These are phyloP conservation scores for Verticillium klebahnii DNA, from an alignment of 2,329 filamentous ascomycete genomes.

Conservation along the genomic window DNA sequence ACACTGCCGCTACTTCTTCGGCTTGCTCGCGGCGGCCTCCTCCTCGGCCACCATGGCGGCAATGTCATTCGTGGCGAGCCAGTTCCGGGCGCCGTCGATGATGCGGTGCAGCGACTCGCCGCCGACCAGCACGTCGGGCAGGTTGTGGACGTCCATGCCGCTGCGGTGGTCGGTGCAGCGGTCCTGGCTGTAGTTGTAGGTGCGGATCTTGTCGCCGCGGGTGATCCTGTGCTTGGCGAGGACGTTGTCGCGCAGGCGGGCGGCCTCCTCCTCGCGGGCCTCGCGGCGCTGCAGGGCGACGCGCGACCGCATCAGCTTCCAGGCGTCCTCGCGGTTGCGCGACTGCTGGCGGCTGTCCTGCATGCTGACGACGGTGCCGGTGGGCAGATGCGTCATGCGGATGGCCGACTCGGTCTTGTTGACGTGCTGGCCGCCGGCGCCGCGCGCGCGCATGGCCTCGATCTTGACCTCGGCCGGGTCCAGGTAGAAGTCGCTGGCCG, in stretches of 20 bases:
- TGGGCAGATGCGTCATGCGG: slow-evolving; percentile 84
- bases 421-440: slow-evolving; percentile 94
- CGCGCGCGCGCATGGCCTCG: slow-evolving; percentile 88
- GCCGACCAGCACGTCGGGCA: slow-evolving; percentile 76
- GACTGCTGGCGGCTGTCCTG: slow-evolving; percentile 90
- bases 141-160: slow-evolving; percentile 71
- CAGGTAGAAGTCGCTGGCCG: slow-evolving; percentile 87
- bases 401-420: slow-evolving; percentile 98
- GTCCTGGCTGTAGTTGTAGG: slow-evolving; percentile 75
- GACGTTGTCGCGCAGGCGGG: slow-evolving; percentile 69
- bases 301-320: slow-evolving; percentile 76
- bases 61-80: slow-evolving; percentile 73
- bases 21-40: slow-evolving; percentile 28
- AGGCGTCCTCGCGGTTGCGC: slow-evolving; percentile 82
- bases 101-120: slow-evolving; percentile 66
- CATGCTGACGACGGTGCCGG: slow-evolving; percentile 81
- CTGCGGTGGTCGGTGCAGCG: slow-evolving; percentile 86
- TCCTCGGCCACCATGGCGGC: slow-evolving; percentile 64
- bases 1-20: slow-evolving; percentile 3
- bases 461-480: slow-evolving; percentile 74
- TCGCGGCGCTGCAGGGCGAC: slow-evolving; percentile 78
- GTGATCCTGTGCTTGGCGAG: slow-evolving; percentile 79
- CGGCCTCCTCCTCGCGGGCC: slow-evolving; percentile 75
- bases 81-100: slow-evolving; percentile 72
- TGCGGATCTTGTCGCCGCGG: slow-evolving; percentile 87